Evolutionary conservation across 192 early-diverging fungal genomes (phyloP).

Genomic region (Globomyces pollinis-pini): DNA sequence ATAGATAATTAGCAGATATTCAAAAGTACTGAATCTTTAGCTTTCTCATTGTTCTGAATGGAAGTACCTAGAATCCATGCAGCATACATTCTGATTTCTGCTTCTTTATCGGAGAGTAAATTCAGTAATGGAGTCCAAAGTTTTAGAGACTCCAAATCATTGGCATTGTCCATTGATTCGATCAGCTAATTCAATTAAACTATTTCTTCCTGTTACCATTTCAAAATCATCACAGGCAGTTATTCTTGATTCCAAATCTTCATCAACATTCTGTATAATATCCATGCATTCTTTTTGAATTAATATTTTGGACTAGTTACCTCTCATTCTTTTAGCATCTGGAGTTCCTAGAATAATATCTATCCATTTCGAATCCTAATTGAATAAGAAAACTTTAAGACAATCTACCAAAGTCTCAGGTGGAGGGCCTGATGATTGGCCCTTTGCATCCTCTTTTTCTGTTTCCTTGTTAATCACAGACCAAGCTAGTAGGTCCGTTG

Average conservation of each 20-base stretch:
- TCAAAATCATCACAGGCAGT: constrained; percentile 91
- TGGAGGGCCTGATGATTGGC: no score
- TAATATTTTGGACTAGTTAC: no score
- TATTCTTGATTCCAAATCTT: constrained; percentile 58
- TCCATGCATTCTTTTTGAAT: constrained; percentile 61
- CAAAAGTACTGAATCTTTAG: constrained; percentile 61
- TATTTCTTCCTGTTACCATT: no score
- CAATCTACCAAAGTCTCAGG: no score
- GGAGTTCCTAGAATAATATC: constrained; percentile 91
- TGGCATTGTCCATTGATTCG: constrained; percentile 85
- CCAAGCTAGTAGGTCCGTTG: constrained; percentile 5
- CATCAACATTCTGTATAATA: constrained; percentile 45
- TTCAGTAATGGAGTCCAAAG: constrained; percentile 76
- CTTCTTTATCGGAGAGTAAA: constrained; percentile 31
- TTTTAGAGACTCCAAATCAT: constrained; percentile 76
- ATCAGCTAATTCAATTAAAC: no score
- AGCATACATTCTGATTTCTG: constrained; percentile 55
- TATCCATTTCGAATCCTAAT: constrained; percentile 75
- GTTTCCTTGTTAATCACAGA: background rate
- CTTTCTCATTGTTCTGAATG: constrained; percentile 85
- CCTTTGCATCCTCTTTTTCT: background rate
- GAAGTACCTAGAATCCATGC: constrained; percentile 92
- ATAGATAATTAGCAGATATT: background rate
- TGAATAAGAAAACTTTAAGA: no score
- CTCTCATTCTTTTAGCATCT: constrained; percentile 77